Conservation (phyloP, 1,284 basidiomycete genomes). For the Amylostereum chailletii region DNA sequence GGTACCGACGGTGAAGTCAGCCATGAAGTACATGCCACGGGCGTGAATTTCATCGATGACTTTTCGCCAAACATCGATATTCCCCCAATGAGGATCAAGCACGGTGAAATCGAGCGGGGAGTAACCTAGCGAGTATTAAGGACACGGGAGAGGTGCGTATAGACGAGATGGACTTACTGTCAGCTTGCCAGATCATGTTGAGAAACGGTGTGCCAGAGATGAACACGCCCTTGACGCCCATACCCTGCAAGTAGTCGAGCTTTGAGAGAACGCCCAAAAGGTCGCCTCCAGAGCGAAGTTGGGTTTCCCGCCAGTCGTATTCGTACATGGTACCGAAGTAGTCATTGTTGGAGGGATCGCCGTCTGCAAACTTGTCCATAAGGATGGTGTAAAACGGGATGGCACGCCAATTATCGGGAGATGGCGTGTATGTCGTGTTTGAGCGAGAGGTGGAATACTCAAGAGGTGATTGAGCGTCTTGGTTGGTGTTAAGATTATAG, state of each 20-base stretch:
- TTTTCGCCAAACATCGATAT: slow-evolving; percentile 66
- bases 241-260: slow-evolving; percentile 82
- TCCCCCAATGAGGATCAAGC: slow-evolving; percentile 87
- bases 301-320: slow-evolving; percentile 80
- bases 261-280: slow-evolving; percentile 64
- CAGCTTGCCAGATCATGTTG: slow-evolving; percentile 93
- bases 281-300: slow-evolving; percentile 83
- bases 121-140: slow-evolving; percentile 49
- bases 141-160: slow-evolving; percentile 1
- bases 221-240: slow-evolving; percentile 80
- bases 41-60: slow-evolving; percentile 72
- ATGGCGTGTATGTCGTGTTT: slow-evolving; percentile 64
- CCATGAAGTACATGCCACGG: slow-evolving; percentile 83
- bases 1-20: slow-evolving; percentile 88
- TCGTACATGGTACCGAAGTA: slow-evolving; percentile 76
- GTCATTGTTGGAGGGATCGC: slow-evolving; percentile 85
- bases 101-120: slow-evolving; percentile 86
- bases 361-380: slow-evolving; percentile 88
- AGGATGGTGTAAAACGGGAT: slow-evolving; percentile 82
- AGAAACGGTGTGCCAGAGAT: slow-evolving; percentile 87
- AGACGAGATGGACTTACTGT: slow-evolving; percentile 51
- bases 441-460: slow-evolving; percentile 61
- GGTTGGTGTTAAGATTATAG: slow-evolving; percentile 82
- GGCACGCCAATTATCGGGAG: slow-evolving; percentile 81
- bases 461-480: slow-evolving; percentile 59